These are phyloP conservation scores for Dryadomyces quercus-mongolicae DNA, from an alignment of 2,329 filamentous ascomycete species.

Conservation along the genomic window DNA sequence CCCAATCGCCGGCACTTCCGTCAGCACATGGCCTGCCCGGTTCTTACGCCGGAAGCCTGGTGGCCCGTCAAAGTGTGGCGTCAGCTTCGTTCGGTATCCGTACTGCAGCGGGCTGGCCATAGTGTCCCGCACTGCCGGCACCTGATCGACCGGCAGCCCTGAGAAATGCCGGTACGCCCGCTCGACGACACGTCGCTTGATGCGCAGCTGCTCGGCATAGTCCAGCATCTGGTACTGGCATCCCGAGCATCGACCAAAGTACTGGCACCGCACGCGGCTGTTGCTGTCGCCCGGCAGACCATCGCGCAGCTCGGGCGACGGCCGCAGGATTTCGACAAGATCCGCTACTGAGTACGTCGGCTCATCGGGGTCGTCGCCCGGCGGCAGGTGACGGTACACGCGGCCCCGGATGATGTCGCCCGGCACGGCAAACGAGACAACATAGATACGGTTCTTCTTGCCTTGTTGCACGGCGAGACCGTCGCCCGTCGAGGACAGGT, in stretches of 20 bases:
- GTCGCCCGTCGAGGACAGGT: slow-evolving; percentile 85
- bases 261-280: slow-evolving; percentile 63
- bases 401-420: slow-evolving; percentile 73
- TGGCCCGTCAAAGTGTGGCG: slow-evolving; percentile 85
- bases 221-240: slow-evolving; percentile 98
- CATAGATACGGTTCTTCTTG: slow-evolving; percentile 49
- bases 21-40: slow-evolving; percentile 31
- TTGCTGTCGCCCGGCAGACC: slow-evolving; percentile 32
- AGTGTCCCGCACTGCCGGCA: slow-evolving; percentile 71
- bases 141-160: slow-evolving; percentile 58
- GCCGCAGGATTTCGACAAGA: slow-evolving; percentile 63
- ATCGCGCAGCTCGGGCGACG: slow-evolving; percentile 41
- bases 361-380: slow-evolving; percentile 17
- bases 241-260: slow-evolving; percentile 79
- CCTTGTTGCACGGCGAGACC: slow-evolving; percentile 52
- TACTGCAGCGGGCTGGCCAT: slow-evolving; percentile 86
- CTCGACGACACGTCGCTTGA: slow-evolving; percentile 78
- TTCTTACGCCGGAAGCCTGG: slow-evolving; percentile 37
- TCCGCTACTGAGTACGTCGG: slow-evolving; percentile 63
- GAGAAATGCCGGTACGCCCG: slow-evolving; percentile 91
- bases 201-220: slow-evolving; percentile 70
- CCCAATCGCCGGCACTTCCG: slow-evolving; percentile 65
- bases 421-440: slow-evolving; percentile 78
- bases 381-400: slow-evolving; percentile 56
- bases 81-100: slow-evolving; percentile 91